Conservation (phyloP, 352 stramenopile species). For the Phytophthora capsici region DNA sequence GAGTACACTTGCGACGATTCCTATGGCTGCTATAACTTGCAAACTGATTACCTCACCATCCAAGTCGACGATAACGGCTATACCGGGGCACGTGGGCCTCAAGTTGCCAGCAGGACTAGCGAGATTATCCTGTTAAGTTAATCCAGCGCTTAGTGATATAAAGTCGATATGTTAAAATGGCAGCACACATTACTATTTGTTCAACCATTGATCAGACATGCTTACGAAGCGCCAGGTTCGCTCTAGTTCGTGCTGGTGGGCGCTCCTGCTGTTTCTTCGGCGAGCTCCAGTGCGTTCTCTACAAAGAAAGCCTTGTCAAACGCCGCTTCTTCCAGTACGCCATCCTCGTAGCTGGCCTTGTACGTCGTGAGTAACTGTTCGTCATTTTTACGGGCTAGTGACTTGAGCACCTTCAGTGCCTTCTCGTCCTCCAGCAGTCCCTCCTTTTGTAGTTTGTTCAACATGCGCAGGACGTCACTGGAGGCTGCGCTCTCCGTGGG, state of each 20-base stretch:
- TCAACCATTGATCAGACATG: slow-evolving; percentile 6
- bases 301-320: slow-evolving; percentile 89
- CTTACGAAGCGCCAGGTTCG: background rate
- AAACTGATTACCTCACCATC: slow-evolving; percentile 46
- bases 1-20: slow-evolving; percentile 43
- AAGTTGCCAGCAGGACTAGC: slow-evolving; percentile 28
- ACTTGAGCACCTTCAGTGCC: slow-evolving; percentile 83
- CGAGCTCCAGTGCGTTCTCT: slow-evolving; percentile 82
- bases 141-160: slow-evolving; percentile 2
- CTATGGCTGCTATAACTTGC: slow-evolving; percentile 35
- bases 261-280: slow-evolving; percentile 54
- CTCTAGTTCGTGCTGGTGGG: slow-evolving; percentile 23
- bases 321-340: slow-evolving; percentile 49
- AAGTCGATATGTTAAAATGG: background rate
- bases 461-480: slow-evolving; percentile 73
- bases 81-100: slow-evolving; percentile 41
- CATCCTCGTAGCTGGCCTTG: slow-evolving; percentile 76
- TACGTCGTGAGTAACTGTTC: slow-evolving; percentile 79
- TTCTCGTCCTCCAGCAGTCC: slow-evolving; percentile 71
- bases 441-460: slow-evolving; percentile 86
- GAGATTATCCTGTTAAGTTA: slow-evolving; percentile 29
- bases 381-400: slow-evolving; percentile 85
- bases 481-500: slow-evolving; percentile 47
- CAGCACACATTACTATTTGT: slow-evolving; percentile 8
- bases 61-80: slow-evolving; percentile 70